Evolutionary conservation across 2,329 filamentous ascomycete genomes (phyloP).

Genomic region (Stemphylium lycopersici): DNA sequence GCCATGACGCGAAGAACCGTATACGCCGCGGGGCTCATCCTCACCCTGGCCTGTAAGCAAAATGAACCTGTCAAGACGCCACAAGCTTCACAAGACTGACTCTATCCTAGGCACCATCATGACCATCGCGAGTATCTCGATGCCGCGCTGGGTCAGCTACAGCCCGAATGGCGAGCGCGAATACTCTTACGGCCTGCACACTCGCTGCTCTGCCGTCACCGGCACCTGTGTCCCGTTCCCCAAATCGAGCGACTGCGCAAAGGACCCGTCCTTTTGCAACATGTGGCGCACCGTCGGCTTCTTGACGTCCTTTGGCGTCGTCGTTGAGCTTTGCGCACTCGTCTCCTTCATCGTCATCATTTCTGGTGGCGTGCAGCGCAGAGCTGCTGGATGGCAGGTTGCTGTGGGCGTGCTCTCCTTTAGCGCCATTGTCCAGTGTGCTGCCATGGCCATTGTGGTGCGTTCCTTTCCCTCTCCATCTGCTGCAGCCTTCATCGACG

Average conservation of each 20-base stretch:
- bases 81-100: constrained; percentile 11
- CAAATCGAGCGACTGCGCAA: constrained; percentile 68
- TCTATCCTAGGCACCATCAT: constrained; percentile 66
- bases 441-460: constrained; percentile 83
- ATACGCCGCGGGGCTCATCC: constrained; percentile 56
- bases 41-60: constrained; percentile 52
- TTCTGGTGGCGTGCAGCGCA: constrained; percentile 76
- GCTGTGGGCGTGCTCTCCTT: constrained; percentile 69
- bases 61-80: too few relatives aligned
- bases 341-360: constrained; percentile 80
- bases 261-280: constrained; percentile 79
- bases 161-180: constrained; percentile 50
- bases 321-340: constrained; percentile 81
- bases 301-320: constrained; percentile 80
- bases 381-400: constrained; percentile 83
- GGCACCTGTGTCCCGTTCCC: constrained; percentile 72
- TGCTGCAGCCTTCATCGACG: background rate
- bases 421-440: constrained; percentile 72
- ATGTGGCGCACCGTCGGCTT: constrained; percentile 92
- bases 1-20: constrained; percentile 57
- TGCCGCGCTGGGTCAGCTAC: constrained; percentile 74
- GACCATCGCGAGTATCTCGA: constrained; percentile 71
- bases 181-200: constrained; percentile 75
- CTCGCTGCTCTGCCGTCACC: constrained; percentile 74
- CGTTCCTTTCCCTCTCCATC: constrained; percentile 43